phyloP scores from a whole-genome alignment of 129 eudicot genomes.

The Scalesia atractyloides region DNA sequence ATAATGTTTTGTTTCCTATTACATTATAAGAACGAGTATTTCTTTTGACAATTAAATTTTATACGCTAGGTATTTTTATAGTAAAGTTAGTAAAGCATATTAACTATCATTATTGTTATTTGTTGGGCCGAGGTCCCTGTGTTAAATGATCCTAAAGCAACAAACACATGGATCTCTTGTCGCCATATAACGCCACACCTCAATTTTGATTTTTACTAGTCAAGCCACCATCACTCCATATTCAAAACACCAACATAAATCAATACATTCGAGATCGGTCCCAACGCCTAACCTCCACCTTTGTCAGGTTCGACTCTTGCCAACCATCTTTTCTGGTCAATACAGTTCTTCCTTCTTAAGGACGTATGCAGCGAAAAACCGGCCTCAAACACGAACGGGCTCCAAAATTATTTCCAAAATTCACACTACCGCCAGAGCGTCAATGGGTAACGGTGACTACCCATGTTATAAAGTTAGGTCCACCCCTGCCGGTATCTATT shows the following conservation, averaged over 20 bases:
- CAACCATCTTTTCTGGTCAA: not conserved
- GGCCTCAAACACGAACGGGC: not conserved
- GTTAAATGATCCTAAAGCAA: not conserved
- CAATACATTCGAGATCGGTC: slow-evolving; percentile 2
- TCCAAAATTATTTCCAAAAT: no score
- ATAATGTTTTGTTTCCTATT: no score
- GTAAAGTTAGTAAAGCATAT: no score
- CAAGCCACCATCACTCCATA: slow-evolving; percentile 1
- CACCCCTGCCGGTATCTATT: no score
- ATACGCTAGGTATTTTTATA: no score
- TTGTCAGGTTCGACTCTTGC: not conserved
- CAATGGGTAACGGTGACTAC: no score
- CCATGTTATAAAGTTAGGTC: no score
- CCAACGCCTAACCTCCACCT: not conserved
- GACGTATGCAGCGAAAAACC: not conserved
- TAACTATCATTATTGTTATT: not conserved
- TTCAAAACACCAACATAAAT: slow-evolving; percentile 9
- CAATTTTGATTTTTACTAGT: slow-evolving; percentile 3
- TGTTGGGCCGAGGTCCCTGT: not conserved
- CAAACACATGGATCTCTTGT: not conserved
- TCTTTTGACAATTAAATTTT: no score
- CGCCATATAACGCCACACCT: not conserved
- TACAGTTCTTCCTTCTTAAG: not conserved
- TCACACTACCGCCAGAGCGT: no score
- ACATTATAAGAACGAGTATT: no score